Conservation (phyloP, 1,139 yeast genomes). For the Pichia sp. region DNA sequence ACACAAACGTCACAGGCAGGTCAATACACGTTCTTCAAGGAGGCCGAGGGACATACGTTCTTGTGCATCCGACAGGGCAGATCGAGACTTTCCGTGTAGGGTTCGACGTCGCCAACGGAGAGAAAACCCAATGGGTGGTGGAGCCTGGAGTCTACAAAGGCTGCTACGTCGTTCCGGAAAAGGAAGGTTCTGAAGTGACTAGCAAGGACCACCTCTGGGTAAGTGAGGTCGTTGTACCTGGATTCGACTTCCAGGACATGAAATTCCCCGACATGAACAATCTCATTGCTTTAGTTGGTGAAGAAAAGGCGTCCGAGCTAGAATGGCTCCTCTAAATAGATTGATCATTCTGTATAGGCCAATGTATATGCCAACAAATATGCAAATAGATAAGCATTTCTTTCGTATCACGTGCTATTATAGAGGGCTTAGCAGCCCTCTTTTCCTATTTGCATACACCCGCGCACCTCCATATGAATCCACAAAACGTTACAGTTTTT, state of each 20-base stretch:
- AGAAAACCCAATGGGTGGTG: slow-evolving; percentile 51
- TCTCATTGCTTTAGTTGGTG: slow-evolving; percentile 36
- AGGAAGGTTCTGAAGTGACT: slow-evolving; percentile 25
- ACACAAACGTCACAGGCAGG: slow-evolving; percentile 40
- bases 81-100: slow-evolving; percentile 46
- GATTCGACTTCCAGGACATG: slow-evolving; percentile 50
- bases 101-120: slow-evolving; percentile 40
- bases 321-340: too few species aligned
- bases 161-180: slow-evolving; percentile 37
- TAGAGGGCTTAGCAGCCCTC: too few species aligned
- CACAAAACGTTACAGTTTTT: not conserved
- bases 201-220: slow-evolving; percentile 40
- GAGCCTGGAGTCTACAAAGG: slow-evolving; percentile 52
- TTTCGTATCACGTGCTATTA: too few species aligned
- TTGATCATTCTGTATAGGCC: too few species aligned
- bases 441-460: too few species aligned
- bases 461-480: too few species aligned
- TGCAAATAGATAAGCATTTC: too few species aligned
- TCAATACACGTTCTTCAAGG: slow-evolving; percentile 46
- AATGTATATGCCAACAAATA: too few species aligned
- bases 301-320: slow-evolving; percentile 32
- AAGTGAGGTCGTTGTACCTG: slow-evolving; percentile 53
- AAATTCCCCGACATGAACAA: slow-evolving; percentile 35
- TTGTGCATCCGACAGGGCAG: slow-evolving; percentile 43
- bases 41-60: slow-evolving; percentile 48